A percentile compares a stretch with the other conserved stretches of the same genome.
Conservation (phyloP, 176 grass and related monocot genomes). For the Carex parvula region DNA sequence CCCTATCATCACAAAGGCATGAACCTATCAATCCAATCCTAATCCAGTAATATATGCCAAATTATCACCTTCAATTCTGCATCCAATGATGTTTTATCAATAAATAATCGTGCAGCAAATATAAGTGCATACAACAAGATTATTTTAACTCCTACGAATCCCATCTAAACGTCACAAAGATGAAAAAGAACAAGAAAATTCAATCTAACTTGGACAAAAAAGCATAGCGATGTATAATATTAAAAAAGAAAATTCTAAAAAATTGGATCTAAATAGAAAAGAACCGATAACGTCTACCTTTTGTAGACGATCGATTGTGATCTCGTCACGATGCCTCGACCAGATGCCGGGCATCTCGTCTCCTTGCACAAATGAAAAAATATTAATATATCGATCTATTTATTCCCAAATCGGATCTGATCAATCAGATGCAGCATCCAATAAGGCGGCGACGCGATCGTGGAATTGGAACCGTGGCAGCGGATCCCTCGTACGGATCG, state of each 20-base stretch:
- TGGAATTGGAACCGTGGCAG: not conserved
- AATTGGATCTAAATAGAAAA: not conserved
- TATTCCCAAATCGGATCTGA: slow-evolving; percentile 4
- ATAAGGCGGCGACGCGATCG: not conserved
- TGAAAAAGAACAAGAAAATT: slow-evolving; percentile 2
- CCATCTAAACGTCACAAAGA: not conserved
- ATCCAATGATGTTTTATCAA: slow-evolving; percentile 7
- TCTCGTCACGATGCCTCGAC: slow-evolving; percentile 77
- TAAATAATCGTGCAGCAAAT: not conserved
- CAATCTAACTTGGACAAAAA: slow-evolving; percentile 3
- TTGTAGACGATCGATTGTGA: slow-evolving; percentile 95
- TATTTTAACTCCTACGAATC: slow-evolving; percentile 4
- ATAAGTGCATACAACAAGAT: not conserved
- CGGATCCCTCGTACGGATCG: not conserved
- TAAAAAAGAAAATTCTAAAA: not conserved
- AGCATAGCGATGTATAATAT: not conserved
- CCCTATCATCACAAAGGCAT: not conserved
- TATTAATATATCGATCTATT: slow-evolving; percentile 22
- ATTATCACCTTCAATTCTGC: not conserved
- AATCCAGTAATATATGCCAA: not conserved
- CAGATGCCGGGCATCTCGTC: slow-evolving; percentile 68
- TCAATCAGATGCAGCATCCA: not conserved
- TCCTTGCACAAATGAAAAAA: not conserved
- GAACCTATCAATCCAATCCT: not conserved
- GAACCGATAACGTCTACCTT: slow-evolving; percentile 46